Conservation (phyloP, 176 grass and related monocot species). For the Carex myosuroides region DNA sequence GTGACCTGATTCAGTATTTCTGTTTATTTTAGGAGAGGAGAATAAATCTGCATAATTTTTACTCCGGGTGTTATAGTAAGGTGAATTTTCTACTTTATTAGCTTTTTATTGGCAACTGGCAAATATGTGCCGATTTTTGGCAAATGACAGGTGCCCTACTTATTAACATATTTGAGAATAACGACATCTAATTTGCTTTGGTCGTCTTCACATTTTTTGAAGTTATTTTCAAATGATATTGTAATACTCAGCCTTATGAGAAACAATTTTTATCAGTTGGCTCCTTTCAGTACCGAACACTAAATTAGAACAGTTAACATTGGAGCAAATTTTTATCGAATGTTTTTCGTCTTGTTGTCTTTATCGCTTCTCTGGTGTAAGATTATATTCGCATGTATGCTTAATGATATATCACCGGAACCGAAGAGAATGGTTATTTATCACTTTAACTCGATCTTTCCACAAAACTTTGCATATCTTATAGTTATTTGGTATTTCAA, state of each 20-base stretch:
- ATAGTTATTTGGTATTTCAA: neutral
- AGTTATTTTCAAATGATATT: neutral
- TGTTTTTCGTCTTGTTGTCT: neutral
- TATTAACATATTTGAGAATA: neutral
- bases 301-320: neutral
- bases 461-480: neutral
- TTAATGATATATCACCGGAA: neutral
- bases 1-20: neutral
- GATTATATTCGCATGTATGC: neutral
- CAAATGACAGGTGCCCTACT: neutral
- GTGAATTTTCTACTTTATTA: neutral
- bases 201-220: neutral
- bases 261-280: neutral
- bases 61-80: neutral
- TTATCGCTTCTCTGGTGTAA: neutral
- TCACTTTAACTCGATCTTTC: neutral
- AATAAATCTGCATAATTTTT: neutral
- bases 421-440: neutral
- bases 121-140: neutral
- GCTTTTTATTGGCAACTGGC: neutral
- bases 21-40: constrained; percentile 10
- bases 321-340: neutral
- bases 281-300: neutral
- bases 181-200: neutral
- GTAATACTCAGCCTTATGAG: neutral